Evolutionary conservation across 805 yeast genomes (phyloP), one percentile per base, ranked within the genome.

Genomic region (Yarrowia deformans): DNA sequence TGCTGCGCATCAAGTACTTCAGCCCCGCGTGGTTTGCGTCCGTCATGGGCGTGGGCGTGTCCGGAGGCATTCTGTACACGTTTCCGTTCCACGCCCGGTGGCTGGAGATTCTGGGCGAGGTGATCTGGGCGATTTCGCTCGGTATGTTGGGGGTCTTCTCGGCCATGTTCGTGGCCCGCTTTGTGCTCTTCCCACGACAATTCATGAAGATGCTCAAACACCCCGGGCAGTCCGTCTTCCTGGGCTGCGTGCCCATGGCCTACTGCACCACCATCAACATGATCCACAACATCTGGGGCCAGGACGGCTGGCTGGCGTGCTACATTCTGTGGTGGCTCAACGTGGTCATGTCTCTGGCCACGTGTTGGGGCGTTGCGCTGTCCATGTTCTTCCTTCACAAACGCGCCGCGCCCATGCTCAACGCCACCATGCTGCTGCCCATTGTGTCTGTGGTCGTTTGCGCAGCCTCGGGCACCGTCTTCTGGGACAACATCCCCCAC

Each of bases 221-320:
- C 64, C 83, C 87, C 1, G 75, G 77, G 2, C 79, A 84, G 45
- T 84, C 88, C 56, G 87, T 88, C 1, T 91, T 88, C 73, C 79
- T 91, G 79, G 97, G 97, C 8, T 88, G 94, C 71, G 84, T 85
- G 69, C 88, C 91, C 18, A 93, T 93, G 97, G 97, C 93, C 0
- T 82, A 82, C 71, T 83, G 86, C 12, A 87, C 97, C 1, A 77
- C 92, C 71, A 80, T 88, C 39, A 88, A 86, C 75, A 85, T 84
- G 79, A 77, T 89, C 35, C 82, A 82, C 70, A 77, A 75, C 43
- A 71, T 89, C 35, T 81, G 85, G 19, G 81, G 81, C 48, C 68
- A 72, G 23, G 72, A 76, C 37, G 77, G 77, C 13, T 81, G 89
- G 83, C 79, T 83, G 50, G 79, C 85, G 6, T 83, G 85, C 16